Percentiles rank a stretch among this genome's conserved stretches.
phyloP scores from a whole-genome alignment of 352 stramenopile genomes.

The Pythium monospermum region DNA sequence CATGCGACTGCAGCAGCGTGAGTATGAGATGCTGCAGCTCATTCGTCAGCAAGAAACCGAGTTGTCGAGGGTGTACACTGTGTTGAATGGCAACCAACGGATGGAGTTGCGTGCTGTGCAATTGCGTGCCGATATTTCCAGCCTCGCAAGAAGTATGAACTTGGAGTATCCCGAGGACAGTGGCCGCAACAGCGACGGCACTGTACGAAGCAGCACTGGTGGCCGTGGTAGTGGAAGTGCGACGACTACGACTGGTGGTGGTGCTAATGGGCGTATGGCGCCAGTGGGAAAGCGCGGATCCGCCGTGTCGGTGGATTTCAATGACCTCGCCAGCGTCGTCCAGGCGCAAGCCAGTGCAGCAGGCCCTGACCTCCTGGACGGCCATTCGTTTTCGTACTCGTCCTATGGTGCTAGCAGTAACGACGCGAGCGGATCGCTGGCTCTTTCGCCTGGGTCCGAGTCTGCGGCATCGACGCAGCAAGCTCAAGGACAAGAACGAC shows the following conservation, averaged over 20 bases:
- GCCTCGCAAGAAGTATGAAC: conserved; percentile 68
- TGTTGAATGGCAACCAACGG: conserved; percentile 55
- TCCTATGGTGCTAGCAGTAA: too few species aligned
- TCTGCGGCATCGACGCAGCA: neutral
- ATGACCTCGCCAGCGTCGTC: conserved; percentile 4
- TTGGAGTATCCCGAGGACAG: conserved; percentile 49
- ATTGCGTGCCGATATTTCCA: conserved; percentile 68
- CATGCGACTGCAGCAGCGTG: conserved; percentile 82
- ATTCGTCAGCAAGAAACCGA: conserved; percentile 81
- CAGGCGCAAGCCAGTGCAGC: too few species aligned
- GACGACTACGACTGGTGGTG: too few species aligned
- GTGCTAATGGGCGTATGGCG: neutral
- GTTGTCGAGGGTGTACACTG: conserved; percentile 56
- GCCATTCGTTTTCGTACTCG: too few species aligned
- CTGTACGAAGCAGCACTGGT: conserved; percentile 2
- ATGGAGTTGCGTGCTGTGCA: conserved; percentile 56
- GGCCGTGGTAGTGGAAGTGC: neutral
- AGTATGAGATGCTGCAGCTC: conserved; percentile 79
- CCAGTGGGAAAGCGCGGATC: conserved; percentile 13
- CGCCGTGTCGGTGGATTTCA: conserved; percentile 13
- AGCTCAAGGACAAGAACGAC: conserved; percentile 13
- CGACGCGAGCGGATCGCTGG: too few species aligned
- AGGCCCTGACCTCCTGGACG: too few species aligned
- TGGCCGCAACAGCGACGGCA: conserved; percentile 5
- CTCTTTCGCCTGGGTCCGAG: too few species aligned